Base-by-base conservation (phyloP, 192 early-diverging fungal species). In the Borealophlyctis nickersoniae region DNA sequence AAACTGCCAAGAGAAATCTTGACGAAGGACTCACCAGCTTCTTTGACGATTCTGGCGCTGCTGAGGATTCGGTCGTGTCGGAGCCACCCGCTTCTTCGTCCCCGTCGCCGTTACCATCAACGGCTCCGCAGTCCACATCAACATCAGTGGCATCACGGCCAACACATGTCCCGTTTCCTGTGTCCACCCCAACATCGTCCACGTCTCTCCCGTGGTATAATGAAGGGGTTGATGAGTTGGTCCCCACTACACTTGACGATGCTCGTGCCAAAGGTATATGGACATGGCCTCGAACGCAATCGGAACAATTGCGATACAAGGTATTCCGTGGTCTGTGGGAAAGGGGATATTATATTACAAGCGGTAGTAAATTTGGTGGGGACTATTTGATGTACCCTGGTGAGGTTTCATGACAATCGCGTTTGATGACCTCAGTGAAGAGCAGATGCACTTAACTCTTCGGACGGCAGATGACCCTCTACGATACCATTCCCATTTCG, bases 341-440 rank as follows among this genome's bases (percentile, higher is more conserved):
- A 0, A 70, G 73, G 3, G 81, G 87, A 2, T 91, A 78, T 61
- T 92, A 77, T 67, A 63, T 94, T 3, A 88, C 88, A 0, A 67
- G 76, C 16, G 92, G 88, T 27, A 75, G 85, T 57, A 92, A 92
- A 67, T 95, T 91, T 77, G 93, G 93, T 5, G 92, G 89, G 7
- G 91, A 95, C 59, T 95, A 85, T 69, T 72, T 95, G 9, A 67
- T 89, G 9, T 95, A 95, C 68, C 87, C 80, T 58, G 86, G 86
- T 54, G 4, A 11, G 55, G n/a, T n/a, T n/a, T n/a, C n/a, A n/a
- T n/a, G n/a, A n/a, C n/a, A n/a, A n/a, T n/a, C n/a, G n/a, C n/a
- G n/a, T n/a, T n/a, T n/a, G n/a, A n/a, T n/a, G n/a, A n/a, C n/a
- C n/a, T n/a, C n/a, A n/a, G n/a, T n/a, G n/a, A n/a, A n/a, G n/a